Evolutionary conservation across 2,329 filamentous ascomycete species (phyloP).

Genomic region (Paecilomyces sp.): DNA sequence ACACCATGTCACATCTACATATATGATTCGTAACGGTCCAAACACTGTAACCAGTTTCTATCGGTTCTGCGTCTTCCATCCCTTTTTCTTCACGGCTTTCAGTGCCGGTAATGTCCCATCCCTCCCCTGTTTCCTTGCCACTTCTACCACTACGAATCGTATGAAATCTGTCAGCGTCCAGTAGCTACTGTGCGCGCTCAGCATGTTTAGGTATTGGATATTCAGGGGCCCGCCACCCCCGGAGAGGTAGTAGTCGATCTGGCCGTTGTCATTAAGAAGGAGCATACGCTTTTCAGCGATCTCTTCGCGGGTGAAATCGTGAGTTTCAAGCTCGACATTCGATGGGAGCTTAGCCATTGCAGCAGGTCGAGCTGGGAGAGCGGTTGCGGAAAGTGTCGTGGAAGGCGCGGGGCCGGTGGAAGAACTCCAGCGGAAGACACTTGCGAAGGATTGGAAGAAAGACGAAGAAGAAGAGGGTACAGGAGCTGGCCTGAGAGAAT

Average conservation of each 20-base stretch:
- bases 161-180: conserved; percentile 85
- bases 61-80: conserved; percentile 38
- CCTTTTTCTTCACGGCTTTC: conserved; percentile 47
- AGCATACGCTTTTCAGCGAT: conserved; percentile 83
- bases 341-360: conserved; percentile 54
- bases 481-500: conserved; percentile 66
- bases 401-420: conserved; percentile 39
- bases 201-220: conserved; percentile 95
- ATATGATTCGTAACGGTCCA: not conserved
- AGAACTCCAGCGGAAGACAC: conserved; percentile 53
- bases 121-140: conserved; percentile 67
- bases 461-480: conserved; percentile 67
- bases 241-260: conserved; percentile 83
- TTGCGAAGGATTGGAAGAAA: conserved; percentile 58
- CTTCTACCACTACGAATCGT: conserved; percentile 81
- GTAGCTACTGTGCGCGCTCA: conserved; percentile 90
- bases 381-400: conserved; percentile 62
- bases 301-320: conserved; percentile 89
- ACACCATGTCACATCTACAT: not conserved
- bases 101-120: conserved; percentile 48
- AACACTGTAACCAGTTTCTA: not conserved
- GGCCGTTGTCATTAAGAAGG: conserved; percentile 89
- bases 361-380: conserved; percentile 52
- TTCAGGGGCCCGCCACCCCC: conserved; percentile 82
- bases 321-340: conserved; percentile 86